phyloP scores from a whole-genome alignment of 192 early-diverging fungal genomes.

The Coemansia sp. region DNA sequence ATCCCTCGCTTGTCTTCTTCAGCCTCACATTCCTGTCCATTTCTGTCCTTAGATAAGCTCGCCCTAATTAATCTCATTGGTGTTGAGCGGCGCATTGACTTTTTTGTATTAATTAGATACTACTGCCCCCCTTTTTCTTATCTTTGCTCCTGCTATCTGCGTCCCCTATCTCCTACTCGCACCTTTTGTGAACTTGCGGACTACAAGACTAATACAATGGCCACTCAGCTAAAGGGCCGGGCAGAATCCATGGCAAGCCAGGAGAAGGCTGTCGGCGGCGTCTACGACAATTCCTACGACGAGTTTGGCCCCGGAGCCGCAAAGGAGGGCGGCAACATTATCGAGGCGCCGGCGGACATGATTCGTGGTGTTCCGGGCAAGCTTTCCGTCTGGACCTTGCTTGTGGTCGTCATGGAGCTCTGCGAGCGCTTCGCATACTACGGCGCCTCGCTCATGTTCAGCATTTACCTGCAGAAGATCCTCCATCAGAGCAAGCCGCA shows the following conservation, averaged over 20 bases:
- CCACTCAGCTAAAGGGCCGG: background rate
- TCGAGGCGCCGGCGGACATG: conserved; percentile 31
- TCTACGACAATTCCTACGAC: background rate
- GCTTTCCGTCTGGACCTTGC: conserved; percentile 52
- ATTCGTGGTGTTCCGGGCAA: conserved; percentile 46
- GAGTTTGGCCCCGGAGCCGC: conserved; percentile 4
- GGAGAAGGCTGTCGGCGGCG: conserved; percentile 8
- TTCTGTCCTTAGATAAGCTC: background rate
- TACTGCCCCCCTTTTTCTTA: background rate
- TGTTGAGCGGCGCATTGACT: conserved; percentile 5
- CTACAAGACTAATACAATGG: conserved; percentile 1
- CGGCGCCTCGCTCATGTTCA: conserved; percentile 56
- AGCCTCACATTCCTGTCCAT: background rate
- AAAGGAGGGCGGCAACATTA: conserved; percentile 9
- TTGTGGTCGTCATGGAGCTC: conserved; percentile 57
- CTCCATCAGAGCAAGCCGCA: conserved; percentile 46
- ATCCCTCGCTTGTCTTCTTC: background rate
- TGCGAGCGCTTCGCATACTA: conserved; percentile 63
- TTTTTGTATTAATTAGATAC: background rate
- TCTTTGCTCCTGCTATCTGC: background rate
- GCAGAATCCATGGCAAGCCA: background rate
- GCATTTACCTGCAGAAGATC: conserved; percentile 57
- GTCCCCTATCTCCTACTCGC: background rate
- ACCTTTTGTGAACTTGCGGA: background rate
- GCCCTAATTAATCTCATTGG: conserved; percentile 1